Conservation (phyloP, 306 rosid species). For the Senna siamea region DNA sequence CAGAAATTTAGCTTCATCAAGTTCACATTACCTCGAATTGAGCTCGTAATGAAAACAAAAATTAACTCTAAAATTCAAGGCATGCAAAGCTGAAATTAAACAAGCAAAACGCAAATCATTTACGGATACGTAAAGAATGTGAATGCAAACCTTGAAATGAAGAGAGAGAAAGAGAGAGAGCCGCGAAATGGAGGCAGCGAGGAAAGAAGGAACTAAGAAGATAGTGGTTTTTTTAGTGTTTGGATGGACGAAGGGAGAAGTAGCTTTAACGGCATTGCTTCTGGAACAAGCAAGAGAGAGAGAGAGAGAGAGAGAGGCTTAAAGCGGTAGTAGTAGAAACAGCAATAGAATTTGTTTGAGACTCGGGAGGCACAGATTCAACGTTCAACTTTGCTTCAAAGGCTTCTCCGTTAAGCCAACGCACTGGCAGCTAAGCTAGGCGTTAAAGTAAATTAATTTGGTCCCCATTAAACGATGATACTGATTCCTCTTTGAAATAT, state of each 20-base stretch:
- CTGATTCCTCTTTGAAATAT: too few species aligned
- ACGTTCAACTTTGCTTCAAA: slow-evolving; percentile 32
- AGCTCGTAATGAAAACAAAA: not conserved
- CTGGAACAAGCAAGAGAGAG: slow-evolving; percentile 45
- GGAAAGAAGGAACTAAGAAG: not conserved
- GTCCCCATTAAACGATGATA: too few species aligned
- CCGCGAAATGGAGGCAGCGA: slow-evolving; percentile 19
- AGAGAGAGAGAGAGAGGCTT: slow-evolving; percentile 6
- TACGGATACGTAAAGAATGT: not conserved
- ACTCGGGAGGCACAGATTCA: slow-evolving; percentile 45
- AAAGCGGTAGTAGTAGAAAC: slow-evolving; percentile 4
- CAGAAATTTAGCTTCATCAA: not conserved
- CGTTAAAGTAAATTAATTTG: too few species aligned
- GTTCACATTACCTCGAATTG: not conserved
- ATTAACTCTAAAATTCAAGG: not conserved
- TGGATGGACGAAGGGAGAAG: not conserved
- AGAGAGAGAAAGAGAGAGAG: not conserved
- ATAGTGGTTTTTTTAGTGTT: not conserved
- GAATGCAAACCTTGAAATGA: slow-evolving; percentile 36
- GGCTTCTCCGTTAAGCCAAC: slow-evolving; percentile 46
- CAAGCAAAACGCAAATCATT: not conserved
- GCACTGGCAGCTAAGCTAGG: not conserved
- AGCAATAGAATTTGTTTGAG: slow-evolving; percentile 32
- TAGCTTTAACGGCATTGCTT: slow-evolving; percentile 71
- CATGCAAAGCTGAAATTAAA: not conserved